Base-by-base conservation (phyloP, 495 filamentous ascomycete genomes). In the Talaromyces trachyspermus region DNA sequence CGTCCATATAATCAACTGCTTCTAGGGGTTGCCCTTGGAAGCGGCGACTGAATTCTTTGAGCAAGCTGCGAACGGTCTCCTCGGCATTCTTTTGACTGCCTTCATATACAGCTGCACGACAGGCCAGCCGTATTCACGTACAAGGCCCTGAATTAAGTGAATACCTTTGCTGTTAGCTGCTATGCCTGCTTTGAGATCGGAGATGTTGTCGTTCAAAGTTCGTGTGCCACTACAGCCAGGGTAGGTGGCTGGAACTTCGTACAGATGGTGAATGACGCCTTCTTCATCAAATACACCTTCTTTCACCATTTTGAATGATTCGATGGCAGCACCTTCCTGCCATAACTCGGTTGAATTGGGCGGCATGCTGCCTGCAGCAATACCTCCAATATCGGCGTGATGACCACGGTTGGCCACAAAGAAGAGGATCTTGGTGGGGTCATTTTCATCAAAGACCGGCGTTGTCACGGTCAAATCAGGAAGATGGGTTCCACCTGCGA, bases 111-210 rank as follows among this genome's bases (percentile, higher is more conserved):
- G 91, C 56, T 95, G 85, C 3, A 98, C 92, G 0, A 89, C 89
- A 2, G 85, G 77, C 51, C 91, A 86, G 20, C 89, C 86, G 54
- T 97, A 98, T 49, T 97, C 92, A 17, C 78, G 74, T 50, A 98
- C 95, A 1, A 98, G 71, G 0, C 74, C 69, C 46, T 81, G 81
- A 50, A 98, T 98, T 18, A 98, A 76, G 20, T 80, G 87, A 50
- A 98, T 96, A 22, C 92, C 92, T 48, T 95, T 95, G 54, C 94
- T 87, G 63, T 98, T 97, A 14, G 91, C 89, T 0, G 92, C 91
- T 19, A 97, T 85, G 56, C 97, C 94, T 0, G 92, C 92, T 63
- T 95, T 92, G 23, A 98, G 78, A 62, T 98, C 92, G 45, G 94
- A 95, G 57, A 98, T 70, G 58, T 98, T 98, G 60, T 98, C 92